A percentile compares a stretch with the other conserved stretches of the same genome.
phyloP scores from a whole-genome alignment of 1,139 yeast genomes.

The Pichia sp. region DNA sequence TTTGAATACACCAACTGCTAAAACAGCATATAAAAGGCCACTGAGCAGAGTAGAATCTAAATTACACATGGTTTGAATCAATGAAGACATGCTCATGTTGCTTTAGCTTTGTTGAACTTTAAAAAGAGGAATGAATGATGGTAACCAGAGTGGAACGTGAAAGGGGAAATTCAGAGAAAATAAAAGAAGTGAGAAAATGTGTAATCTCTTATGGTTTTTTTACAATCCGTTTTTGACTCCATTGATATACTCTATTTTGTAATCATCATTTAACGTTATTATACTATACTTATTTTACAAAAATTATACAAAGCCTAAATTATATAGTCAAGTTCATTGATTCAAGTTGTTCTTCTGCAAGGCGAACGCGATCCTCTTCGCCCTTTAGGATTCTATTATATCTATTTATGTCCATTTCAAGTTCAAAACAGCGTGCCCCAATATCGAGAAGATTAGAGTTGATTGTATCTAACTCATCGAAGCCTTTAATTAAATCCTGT shows the following conservation, averaged over 20 bases:
- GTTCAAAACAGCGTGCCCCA: conserved; percentile 17
- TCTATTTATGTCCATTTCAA: conserved; percentile 27
- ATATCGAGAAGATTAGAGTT: conserved; percentile 18
- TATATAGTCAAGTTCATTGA: conserved; percentile 23
- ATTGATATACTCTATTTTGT: too few relatives aligned
- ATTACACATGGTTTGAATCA: not conserved
- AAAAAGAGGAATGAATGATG: not conserved
- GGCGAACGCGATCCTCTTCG: conserved; percentile 24
- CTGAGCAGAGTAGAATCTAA: conserved; percentile 15
- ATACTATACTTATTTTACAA: not conserved
- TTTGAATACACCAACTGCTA: conserved; percentile 48
- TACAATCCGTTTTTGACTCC: too few relatives aligned
- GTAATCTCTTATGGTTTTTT: not conserved
- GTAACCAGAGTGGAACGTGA: not conserved
- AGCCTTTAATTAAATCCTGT: conserved; percentile 13
- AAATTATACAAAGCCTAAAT: not conserved
- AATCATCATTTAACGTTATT: not conserved
- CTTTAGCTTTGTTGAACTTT: not conserved
- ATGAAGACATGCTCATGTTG: not conserved
- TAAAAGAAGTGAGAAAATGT: not conserved
- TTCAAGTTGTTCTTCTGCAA: conserved; percentile 29
- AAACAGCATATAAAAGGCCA: conserved; percentile 31
- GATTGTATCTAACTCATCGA: conserved; percentile 22
- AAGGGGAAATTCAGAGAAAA: not conserved
- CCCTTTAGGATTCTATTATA: conserved; percentile 21